Conservation (phyloP, 768 basidiomycete species). For the Lactarius tabidus region DNA sequence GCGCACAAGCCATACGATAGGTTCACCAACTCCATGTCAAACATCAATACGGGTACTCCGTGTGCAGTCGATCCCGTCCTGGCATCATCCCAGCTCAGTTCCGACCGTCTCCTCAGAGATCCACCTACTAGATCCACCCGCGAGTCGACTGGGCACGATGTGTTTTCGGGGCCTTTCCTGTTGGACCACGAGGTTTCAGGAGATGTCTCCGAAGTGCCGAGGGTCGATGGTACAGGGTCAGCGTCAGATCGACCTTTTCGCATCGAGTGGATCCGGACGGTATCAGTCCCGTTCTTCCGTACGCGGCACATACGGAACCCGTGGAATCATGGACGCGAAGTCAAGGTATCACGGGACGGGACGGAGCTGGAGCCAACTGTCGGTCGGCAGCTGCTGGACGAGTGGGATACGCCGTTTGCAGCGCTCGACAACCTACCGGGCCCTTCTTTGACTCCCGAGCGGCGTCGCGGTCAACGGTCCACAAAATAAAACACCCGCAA, state of each 20-base stretch:
- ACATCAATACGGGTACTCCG: conserved; percentile 30
- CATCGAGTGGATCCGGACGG: conserved; percentile 76
- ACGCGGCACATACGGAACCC: conserved; percentile 82
- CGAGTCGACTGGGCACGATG: conserved; percentile 6
- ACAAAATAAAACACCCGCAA: conserved; percentile 5
- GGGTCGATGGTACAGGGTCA: conserved; percentile 27
- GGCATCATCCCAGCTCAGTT: conserved; percentile 36
- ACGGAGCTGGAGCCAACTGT: conserved; percentile 85
- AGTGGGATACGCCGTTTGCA: conserved; percentile 50
- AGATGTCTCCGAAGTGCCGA: conserved; percentile 13
- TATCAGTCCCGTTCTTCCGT: conserved; percentile 66
- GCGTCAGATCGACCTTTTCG: conserved; percentile 77
- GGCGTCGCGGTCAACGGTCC: conserved; percentile 7
- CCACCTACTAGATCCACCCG: conserved; percentile 4
- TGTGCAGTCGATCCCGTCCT: conserved; percentile 4
- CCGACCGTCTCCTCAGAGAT: conserved; percentile 32
- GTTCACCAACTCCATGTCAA: conserved; percentile 31
- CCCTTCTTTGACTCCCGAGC: no score
- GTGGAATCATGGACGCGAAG: conserved; percentile 84
- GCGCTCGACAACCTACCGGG: conserved; percentile 21
- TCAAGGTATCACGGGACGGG: conserved; percentile 84
- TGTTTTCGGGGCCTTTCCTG: not conserved
- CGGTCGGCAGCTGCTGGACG: conserved; percentile 62
- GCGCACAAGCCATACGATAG: conserved; percentile 39
- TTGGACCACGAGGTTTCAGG: conserved; percentile 2